Evolutionary conservation across 768 basidiomycete genomes (phyloP).

Genomic region (Phaeolepiota aurea): DNA sequence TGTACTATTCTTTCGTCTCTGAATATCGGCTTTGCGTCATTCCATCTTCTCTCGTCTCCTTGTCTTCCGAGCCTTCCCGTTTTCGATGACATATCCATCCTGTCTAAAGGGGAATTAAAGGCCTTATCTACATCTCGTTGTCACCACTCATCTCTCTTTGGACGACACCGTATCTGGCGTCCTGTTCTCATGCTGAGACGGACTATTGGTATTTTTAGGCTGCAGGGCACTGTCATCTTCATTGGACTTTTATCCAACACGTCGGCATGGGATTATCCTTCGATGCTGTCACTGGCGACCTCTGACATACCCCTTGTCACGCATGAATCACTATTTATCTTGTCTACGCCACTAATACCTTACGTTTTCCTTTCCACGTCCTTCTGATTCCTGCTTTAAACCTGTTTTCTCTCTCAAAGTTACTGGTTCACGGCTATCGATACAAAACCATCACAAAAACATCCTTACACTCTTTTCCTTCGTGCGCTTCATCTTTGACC

Average conservation of each 20-base stretch:
- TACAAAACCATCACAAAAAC: conserved; percentile 45
- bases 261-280: not conserved
- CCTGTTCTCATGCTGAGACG: not conserved
- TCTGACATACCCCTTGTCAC: not conserved
- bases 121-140: conserved; percentile 15
- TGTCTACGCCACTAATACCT: conserved; percentile 21
- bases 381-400: conserved; percentile 22
- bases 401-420: conserved; percentile 15
- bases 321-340: conserved; percentile 23
- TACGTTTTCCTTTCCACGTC: conserved; percentile 13
- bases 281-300: not conserved
- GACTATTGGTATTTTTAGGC: not conserved
- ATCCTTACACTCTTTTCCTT: conserved; percentile 24
- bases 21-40: conserved; percentile 22
- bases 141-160: conserved; percentile 16
- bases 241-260: too few relatives aligned
- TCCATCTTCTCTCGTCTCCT: conserved; percentile 20
- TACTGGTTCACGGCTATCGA: conserved; percentile 18
- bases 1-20: conserved; percentile 23
- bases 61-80: conserved; percentile 18
- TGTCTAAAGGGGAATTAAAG: conserved; percentile 37
- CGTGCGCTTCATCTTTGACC: conserved; percentile 26
- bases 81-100: conserved; percentile 59
- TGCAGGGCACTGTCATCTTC: not conserved
- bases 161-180: not conserved